Evolutionary conservation across 352 stramenopile genomes (phyloP), one percentile per base, ranked within the genome.

Genomic region (Phytophthora niederhauseri): DNA sequence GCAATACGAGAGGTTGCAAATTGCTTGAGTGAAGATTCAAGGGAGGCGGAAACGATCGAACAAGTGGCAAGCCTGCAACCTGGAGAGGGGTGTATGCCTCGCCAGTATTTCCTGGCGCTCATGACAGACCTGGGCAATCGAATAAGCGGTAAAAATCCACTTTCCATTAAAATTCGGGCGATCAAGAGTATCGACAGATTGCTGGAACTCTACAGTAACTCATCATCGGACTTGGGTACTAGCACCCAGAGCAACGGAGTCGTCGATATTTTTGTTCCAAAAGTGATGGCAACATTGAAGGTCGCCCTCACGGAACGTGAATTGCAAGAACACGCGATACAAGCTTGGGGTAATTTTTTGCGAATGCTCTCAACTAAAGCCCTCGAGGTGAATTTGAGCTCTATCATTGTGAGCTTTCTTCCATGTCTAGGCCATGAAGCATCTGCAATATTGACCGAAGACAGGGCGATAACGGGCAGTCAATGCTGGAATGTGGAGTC

Each of bases 261-360:
- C 17, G 69, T 97, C 9, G 90, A 97, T 63, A 66, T 85, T 19
- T 97, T 93, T 70, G 80, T 97, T 15, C 90, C 90, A 2, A 97
- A 97, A 68, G 87, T 97, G 38, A 97, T 97, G 90, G 90, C 88
- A 22, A 96, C 88, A 20, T 71, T 97, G 4, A 97, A 97, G 64
- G 77, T 93, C 7, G 87, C 82, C 24, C 64, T 95, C 7, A 70
- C 68, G 30, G 88, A 96, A 46, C 58, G 49, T 20, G 70, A 78
- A 20, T 66, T 96, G 46, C 76, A 87, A 66, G 74, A 81, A 30
- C 63, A 89, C 71, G 83, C 81, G 8, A 90, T 94, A 58, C 63
- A 80, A 28, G 86, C 83, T 2, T 97, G 88, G 88, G 77, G 66
- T n/a, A 89, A 76, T 36, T 97, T 95, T 56, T 54, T 97, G 50